These are phyloP conservation scores for Saxophila tyrrhenica DNA, from an alignment of 495 filamentous ascomycete genomes.

Conservation along the genomic window DNA sequence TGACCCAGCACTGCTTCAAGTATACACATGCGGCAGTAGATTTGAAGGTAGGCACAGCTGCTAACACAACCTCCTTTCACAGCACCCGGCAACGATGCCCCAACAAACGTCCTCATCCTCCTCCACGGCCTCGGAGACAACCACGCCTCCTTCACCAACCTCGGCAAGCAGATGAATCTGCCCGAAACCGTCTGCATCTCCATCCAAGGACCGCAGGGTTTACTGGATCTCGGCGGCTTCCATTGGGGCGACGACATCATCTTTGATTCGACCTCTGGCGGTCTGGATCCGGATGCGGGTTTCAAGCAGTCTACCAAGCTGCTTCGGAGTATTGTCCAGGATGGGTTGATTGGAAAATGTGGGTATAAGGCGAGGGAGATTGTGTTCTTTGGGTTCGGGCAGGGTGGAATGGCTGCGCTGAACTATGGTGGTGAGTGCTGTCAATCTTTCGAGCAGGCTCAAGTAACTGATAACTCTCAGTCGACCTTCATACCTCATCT, in stretches of 20 bases:
- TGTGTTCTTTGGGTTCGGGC: constrained; percentile 72
- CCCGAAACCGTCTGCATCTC: constrained; percentile 71
- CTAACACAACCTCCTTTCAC: background rate
- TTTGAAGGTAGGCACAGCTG: background rate
- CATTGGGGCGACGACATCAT: constrained; percentile 90
- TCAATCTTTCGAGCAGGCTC: background rate
- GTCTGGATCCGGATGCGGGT: constrained; percentile 68
- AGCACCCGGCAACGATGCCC: constrained; percentile 25
- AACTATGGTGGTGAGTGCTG: constrained; percentile 33
- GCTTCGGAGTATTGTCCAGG: constrained; percentile 45
- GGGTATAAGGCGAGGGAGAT: constrained; percentile 60
- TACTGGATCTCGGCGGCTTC: constrained; percentile 64
- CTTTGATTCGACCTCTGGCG: constrained; percentile 49
- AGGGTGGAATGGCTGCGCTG: constrained; percentile 73
- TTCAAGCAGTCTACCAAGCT: constrained; percentile 50
- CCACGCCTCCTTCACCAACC: constrained; percentile 52
- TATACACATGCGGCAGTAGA: background rate
- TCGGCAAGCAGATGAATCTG: constrained; percentile 62
- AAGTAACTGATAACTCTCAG: background rate
- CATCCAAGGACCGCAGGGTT: constrained; percentile 56
- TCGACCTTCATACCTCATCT: constrained; percentile 3
- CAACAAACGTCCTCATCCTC: constrained; percentile 69
- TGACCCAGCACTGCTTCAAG: background rate
- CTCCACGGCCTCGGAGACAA: constrained; percentile 87
- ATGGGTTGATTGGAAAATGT: constrained; percentile 52